Evolutionary conservation across 208 protist genomes (phyloP).

Genomic region (Spongospora subterranea): DNA sequence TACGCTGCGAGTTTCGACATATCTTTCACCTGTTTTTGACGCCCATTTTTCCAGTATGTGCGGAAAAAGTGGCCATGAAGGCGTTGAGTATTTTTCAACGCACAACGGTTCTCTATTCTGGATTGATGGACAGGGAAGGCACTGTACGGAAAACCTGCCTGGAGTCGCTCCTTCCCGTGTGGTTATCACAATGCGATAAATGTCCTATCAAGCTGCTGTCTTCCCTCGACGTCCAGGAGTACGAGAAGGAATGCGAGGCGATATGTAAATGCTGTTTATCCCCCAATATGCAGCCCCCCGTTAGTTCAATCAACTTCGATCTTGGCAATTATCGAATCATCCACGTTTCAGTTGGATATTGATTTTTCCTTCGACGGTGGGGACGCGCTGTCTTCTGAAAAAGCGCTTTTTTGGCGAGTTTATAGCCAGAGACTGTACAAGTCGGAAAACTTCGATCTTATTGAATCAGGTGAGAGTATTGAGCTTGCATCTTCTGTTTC

Average conservation of each 20-base stretch:
- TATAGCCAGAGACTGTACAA: neutral
- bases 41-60: neutral
- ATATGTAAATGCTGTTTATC: neutral
- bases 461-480: neutral
- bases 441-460: neutral
- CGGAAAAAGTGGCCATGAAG: slow-evolving; percentile 47
- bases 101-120: neutral
- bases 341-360: neutral
- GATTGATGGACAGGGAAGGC: neutral
- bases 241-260: slow-evolving; percentile 25
- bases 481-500: neutral
- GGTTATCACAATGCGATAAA: slow-evolving; percentile 10
- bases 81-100: slow-evolving; percentile 36
- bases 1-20: neutral
- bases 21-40: neutral
- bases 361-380: neutral
- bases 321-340: neutral
- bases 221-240: slow-evolving; percentile 35
- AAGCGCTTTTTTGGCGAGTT: slow-evolving; percentile 12
- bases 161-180: neutral
- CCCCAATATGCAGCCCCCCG: neutral
- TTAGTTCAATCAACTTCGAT: neutral
- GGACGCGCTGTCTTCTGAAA: neutral
- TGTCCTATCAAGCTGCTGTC: slow-evolving; percentile 7
- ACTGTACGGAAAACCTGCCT: neutral